These are phyloP conservation scores for Helianthus tuberosus DNA, from an alignment of 129 eudicot genomes.

Conservation along the genomic window DNA sequence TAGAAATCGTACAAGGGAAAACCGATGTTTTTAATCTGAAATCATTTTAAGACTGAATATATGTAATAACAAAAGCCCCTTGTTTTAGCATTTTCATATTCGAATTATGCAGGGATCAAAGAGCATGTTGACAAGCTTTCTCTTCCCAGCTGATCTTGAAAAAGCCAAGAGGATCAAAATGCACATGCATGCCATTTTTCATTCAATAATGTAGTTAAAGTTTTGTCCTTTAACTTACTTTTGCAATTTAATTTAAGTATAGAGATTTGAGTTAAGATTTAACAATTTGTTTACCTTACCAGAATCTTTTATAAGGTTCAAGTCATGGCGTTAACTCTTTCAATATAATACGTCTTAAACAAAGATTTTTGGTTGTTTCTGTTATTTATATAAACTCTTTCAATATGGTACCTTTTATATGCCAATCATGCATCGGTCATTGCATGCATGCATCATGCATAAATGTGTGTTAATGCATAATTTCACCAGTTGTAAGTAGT, in stretches of 20 bases:
- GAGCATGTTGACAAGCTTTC: neutral
- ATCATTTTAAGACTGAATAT: neutral
- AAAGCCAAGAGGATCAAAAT: constrained; percentile 19
- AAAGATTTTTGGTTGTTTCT: neutral
- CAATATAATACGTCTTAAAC: neutral
- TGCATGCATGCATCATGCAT: constrained; percentile 8
- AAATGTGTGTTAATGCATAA: neutral
- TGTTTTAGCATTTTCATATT: neutral
- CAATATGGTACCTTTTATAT: neutral
- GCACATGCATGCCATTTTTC: constrained; percentile 32
- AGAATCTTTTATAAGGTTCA: neutral
- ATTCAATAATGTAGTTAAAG: constrained; percentile 3
- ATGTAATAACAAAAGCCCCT: neutral
- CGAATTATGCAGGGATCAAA: constrained; percentile 4
- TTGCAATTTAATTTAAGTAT: neutral
- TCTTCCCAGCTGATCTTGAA: neutral
- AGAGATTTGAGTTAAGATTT: neutral
- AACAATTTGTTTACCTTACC: neutral
- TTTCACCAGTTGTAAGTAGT: neutral
- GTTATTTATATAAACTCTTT: neutral
- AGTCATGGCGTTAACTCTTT: neutral
- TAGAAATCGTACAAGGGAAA: too few relatives aligned
- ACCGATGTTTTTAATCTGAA: too few relatives aligned
- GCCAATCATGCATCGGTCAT: neutral
- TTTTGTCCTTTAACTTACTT: neutral